Evolutionary conservation across 2,329 filamentous ascomycete genomes (phyloP).

Genomic region (Zymoseptoria pseudotritici): DNA sequence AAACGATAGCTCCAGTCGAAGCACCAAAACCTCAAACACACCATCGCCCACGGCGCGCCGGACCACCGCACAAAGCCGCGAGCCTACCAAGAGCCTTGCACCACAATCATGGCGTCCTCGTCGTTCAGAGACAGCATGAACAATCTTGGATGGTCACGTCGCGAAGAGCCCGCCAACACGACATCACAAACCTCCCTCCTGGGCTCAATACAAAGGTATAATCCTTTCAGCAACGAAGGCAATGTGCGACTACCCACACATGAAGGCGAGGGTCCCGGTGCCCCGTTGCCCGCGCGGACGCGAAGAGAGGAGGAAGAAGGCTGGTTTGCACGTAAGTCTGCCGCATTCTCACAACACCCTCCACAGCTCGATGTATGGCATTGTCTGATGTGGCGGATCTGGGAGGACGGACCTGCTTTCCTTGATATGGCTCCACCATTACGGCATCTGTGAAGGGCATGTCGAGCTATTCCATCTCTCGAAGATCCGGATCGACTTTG

Average conservation of each 20-base stretch:
- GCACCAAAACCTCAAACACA: slow-evolving; percentile 16
- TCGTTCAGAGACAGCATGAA: slow-evolving; percentile 93
- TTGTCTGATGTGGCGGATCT: slow-evolving; percentile 4
- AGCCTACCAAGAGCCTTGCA: background rate
- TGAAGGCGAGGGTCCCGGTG: slow-evolving; percentile 65
- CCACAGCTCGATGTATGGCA: background rate
- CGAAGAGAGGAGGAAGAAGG: slow-evolving; percentile 91
- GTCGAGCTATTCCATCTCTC: slow-evolving; percentile 13
- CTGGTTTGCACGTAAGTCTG: slow-evolving; percentile 84
- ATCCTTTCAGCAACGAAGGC: slow-evolving; percentile 78
- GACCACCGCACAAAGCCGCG: slow-evolving; percentile 11
- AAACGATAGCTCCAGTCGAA: slow-evolving; percentile 3
- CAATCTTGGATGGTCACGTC: slow-evolving; percentile 87
- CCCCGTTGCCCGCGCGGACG: slow-evolving; percentile 74
- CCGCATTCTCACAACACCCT: slow-evolving; percentile 2
- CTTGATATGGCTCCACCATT: slow-evolving; percentile 14
- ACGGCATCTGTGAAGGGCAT: slow-evolving; percentile 3
- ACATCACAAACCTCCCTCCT: slow-evolving; percentile 70
- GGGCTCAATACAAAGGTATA: slow-evolving; percentile 73
- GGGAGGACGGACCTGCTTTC: slow-evolving; percentile 5
- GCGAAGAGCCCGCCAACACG: slow-evolving; percentile 70
- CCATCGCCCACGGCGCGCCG: slow-evolving; percentile 3
- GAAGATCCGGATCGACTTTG: slow-evolving; percentile 19
- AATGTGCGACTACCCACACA: slow-evolving; percentile 86
- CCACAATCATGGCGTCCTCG: slow-evolving; percentile 64